phyloP scores from a whole-genome alignment of 179 eudicot species.

The Dionaea muscipula region DNA sequence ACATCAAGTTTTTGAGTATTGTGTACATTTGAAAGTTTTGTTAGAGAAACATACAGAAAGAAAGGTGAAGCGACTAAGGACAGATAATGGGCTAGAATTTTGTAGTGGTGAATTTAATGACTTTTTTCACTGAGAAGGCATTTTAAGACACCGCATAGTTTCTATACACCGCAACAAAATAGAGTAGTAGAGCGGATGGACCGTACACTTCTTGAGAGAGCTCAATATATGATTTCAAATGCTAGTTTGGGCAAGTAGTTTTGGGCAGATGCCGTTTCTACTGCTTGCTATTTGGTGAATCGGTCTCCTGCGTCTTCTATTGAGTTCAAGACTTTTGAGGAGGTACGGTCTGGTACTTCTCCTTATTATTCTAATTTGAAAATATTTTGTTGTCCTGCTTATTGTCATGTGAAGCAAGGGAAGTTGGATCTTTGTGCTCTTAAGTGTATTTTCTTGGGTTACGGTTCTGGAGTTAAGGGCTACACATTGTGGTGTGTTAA shows the following conservation, averaged over 20 bases:
- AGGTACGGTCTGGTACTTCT: not conserved
- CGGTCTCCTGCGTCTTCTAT: not conserved
- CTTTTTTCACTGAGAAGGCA: not conserved
- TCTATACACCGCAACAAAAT: constrained; percentile 10
- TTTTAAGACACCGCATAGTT: not conserved
- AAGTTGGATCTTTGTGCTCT: too few relatives aligned
- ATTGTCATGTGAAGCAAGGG: not conserved
- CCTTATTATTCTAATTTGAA: not conserved
- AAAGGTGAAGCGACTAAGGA: not conserved
- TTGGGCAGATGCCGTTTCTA: not conserved
- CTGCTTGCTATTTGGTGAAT: not conserved
- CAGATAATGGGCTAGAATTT: not conserved
- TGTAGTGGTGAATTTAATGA: not conserved
- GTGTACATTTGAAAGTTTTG: not conserved
- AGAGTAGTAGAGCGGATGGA: constrained; percentile 6
- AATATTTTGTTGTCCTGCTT: not conserved
- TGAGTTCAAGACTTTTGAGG: not conserved
- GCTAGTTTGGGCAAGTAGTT: not conserved
- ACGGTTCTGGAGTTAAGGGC: not conserved
- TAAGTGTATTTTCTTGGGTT: too few relatives aligned
- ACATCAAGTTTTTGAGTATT: not conserved
- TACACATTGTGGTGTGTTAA: not conserved
- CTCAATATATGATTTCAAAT: constrained; percentile 1
- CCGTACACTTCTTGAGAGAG: constrained; percentile 2
- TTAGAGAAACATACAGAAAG: not conserved